Evolutionary conservation across 2,329 filamentous ascomycete genomes (phyloP).

Genomic region (Calonectria fujianensis): DNA sequence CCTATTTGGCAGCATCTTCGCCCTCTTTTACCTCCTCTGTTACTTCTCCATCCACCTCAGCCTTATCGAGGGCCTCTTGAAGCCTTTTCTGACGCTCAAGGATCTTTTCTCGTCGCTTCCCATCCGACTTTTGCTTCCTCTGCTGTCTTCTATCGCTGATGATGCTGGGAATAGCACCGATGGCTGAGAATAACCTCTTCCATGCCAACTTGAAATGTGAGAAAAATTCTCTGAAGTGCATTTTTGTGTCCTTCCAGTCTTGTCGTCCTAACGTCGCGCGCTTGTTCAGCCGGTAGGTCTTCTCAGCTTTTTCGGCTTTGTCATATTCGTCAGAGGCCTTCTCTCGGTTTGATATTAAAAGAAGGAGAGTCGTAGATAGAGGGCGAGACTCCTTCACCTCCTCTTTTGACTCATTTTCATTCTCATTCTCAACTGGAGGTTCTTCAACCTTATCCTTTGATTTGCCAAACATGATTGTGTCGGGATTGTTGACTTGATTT

Average conservation of each 20-base stretch:
- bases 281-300: constrained; percentile 64
- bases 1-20: background rate
- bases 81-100: constrained; percentile 57
- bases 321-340: constrained; percentile 61
- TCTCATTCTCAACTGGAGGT: background rate
- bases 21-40: constrained; percentile 29
- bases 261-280: constrained; percentile 62
- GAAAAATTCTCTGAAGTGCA: constrained; percentile 61
- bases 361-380: constrained; percentile 65
- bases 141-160: constrained; percentile 61
- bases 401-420: background rate
- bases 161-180: constrained; percentile 60
- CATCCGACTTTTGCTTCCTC: constrained; percentile 55
- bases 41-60: constrained; percentile 39
- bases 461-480: background rate
- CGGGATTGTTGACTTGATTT: background rate
- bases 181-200: constrained; percentile 57
- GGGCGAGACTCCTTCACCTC: constrained; percentile 55
- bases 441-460: background rate
- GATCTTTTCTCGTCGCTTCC: constrained; percentile 58
- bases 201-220: constrained; percentile 61
- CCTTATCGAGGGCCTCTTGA: constrained; percentile 46
- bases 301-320: constrained; percentile 64
- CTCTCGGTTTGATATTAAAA: constrained; percentile 62
- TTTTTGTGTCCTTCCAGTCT: constrained; percentile 61